These are phyloP conservation scores for Xylaria sp. DNA, from an alignment of 2,329 filamentous ascomycete species.

Conservation along the genomic window DNA sequence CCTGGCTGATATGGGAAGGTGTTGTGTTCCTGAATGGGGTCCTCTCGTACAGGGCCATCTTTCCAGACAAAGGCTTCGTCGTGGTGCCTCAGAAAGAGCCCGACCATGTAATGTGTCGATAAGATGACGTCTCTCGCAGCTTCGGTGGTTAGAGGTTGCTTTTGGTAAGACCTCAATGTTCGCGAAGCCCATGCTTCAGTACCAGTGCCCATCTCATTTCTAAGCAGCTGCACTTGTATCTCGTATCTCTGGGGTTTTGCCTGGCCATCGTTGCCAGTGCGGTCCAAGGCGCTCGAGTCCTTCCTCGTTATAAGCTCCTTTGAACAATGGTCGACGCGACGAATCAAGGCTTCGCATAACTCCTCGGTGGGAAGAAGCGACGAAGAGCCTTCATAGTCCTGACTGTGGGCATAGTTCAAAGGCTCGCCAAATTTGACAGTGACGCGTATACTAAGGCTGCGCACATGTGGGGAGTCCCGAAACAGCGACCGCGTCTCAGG, in stretches of 20 bases:
- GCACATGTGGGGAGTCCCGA: slow-evolving; percentile 36
- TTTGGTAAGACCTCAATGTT: slow-evolving; percentile 63
- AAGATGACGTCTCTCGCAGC: slow-evolving; percentile 60
- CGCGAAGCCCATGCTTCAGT: slow-evolving; percentile 57
- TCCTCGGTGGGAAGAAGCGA: slow-evolving; percentile 58
- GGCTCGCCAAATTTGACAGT: slow-evolving; percentile 60
- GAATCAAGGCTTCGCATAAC: slow-evolving; percentile 62
- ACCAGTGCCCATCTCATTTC: slow-evolving; percentile 54
- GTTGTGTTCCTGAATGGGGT: slow-evolving; percentile 52
- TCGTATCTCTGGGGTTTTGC: slow-evolving; percentile 61
- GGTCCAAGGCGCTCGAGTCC: slow-evolving; percentile 60
- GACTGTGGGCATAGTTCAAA: slow-evolving; percentile 56
- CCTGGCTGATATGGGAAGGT: slow-evolving; percentile 56
- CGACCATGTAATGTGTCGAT: slow-evolving; percentile 63
- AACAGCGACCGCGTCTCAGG: slow-evolving; percentile 37
- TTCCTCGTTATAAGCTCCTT: slow-evolving; percentile 65
- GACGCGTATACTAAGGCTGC: slow-evolving; percentile 56
- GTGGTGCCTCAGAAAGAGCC: slow-evolving; percentile 62
- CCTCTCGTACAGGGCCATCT: slow-evolving; percentile 56
- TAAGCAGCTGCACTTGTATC: slow-evolving; percentile 59
- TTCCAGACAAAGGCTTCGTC: slow-evolving; percentile 63
- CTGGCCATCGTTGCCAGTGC: slow-evolving; percentile 50
- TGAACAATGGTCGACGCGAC: slow-evolving; percentile 63
- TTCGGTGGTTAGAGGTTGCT: slow-evolving; percentile 57
- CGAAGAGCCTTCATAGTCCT: slow-evolving; percentile 60